Conservation (phyloP, 768 basidiomycete species). For the Lenzites betulinus region DNA sequence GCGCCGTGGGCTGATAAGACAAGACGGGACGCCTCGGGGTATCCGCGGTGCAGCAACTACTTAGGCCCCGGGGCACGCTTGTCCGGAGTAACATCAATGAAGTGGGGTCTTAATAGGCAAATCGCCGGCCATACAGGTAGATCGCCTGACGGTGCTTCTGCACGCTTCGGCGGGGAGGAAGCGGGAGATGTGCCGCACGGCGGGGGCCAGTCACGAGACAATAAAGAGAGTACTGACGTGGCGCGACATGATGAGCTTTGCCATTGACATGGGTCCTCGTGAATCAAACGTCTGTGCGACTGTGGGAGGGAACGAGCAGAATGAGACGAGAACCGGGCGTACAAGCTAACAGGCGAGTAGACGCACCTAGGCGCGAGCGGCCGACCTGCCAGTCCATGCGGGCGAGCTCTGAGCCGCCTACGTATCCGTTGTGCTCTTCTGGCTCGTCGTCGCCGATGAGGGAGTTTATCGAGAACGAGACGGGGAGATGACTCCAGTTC, state of each 20-base stretch:
- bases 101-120: neutral
- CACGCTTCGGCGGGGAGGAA: conserved; percentile 9
- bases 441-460: conserved; percentile 32
- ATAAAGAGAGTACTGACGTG: conserved; percentile 28
- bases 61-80: too few relatives aligned
- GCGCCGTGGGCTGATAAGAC: neutral
- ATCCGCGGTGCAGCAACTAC: neutral
- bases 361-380: conserved; percentile 23
- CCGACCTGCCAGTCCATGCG: conserved; percentile 31
- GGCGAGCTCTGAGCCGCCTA: conserved; percentile 28
- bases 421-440: conserved; percentile 21
- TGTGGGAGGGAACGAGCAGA: conserved; percentile 6
- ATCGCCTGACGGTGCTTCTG: conserved; percentile 9
- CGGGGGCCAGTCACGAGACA: conserved; percentile 11
- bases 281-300: conserved; percentile 24
- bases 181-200: conserved; percentile 10
- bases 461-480: conserved; percentile 28
- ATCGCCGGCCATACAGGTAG: neutral
- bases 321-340: conserved; percentile 3
- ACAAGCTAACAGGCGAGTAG: neutral
- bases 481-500: conserved; percentile 29
- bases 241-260: conserved; percentile 36
- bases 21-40: neutral
- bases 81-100: too few relatives aligned
- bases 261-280: conserved; percentile 34